Evolutionary conservation across 495 filamentous ascomycete species (phyloP), one percentile per base, ranked within the genome.

Genomic region (Hyaloscypha bicolor): DNA sequence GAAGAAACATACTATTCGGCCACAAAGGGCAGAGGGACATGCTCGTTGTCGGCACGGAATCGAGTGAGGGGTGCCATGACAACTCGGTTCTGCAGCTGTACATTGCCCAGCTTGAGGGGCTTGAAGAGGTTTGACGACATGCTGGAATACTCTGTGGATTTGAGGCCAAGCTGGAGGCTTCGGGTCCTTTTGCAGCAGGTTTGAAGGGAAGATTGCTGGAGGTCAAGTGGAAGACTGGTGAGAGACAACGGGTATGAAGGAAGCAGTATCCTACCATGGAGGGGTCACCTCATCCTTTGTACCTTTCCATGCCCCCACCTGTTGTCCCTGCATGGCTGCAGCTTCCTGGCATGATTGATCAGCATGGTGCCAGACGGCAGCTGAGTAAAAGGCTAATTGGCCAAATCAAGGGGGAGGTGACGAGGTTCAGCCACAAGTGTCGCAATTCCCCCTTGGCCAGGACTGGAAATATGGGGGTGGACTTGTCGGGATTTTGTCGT

Each of bases 1-100:
- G 42, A 4, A 48, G 16, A 48, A 1, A 48, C 42, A 4, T 48
- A 48, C 42, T 91, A 90, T 60, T 85, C 80, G 3, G 69, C 56
- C 22, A 82, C 80, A 33, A 86, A 73, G 21, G 81, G 77, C 21
- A 78, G 76, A 6, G 83, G 84, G 21, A 85, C 81, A 60, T 83
- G 80, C 25, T 77, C 70, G 59, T 72, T 69, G 21, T 73, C 63
- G 29, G 78, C 73, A 29, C 83, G 82, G 70, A 69, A 81, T n/a
- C 83, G 79, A 9, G 83, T 84, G n/a, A 83, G 69, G 1, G 82
- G 82, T 0, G 79, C 78, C 76, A 82, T 76, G 48, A 74, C 77
- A 22, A 83, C 70, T 51, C 81, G 77, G 69, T 83, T 77, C 55
- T 74, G 21, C 22, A 84, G 76, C 14, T 68, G 70, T 51, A 72